Conservation (phyloP, 1,284 basidiomycete genomes). For the Caloboletus firmus region DNA sequence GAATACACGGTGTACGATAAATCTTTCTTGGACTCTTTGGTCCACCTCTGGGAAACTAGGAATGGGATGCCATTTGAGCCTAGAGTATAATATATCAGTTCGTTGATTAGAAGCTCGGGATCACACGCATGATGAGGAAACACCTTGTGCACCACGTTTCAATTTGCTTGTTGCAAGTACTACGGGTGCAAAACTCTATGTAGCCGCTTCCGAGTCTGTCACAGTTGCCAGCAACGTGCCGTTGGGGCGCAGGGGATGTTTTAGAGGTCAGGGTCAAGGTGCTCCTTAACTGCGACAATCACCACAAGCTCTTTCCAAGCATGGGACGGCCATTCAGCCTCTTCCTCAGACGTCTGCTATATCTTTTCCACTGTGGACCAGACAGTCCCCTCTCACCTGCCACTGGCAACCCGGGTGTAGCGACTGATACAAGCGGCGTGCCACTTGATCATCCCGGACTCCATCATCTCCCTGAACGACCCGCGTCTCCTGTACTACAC, state of each 20-base stretch:
- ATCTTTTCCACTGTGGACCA: background rate
- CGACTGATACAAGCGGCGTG: background rate
- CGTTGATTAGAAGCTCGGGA: too few relatives aligned
- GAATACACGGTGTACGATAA: background rate
- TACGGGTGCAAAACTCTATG: too few relatives aligned
- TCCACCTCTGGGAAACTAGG: too few relatives aligned
- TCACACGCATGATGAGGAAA: too few relatives aligned
- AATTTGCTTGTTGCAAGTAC: too few relatives aligned
- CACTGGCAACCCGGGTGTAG: background rate
- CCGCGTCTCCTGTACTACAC: background rate
- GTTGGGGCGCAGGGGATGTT: background rate
- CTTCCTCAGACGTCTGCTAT: background rate
- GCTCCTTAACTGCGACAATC: background rate
- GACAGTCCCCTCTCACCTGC: background rate
- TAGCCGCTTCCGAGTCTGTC: too few relatives aligned
- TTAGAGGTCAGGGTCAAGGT: background rate
- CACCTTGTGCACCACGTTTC: too few relatives aligned
- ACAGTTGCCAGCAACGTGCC: background rate
- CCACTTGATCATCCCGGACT: background rate
- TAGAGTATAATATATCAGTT: too few relatives aligned
- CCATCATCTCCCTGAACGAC: background rate
- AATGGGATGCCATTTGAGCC: too few relatives aligned
- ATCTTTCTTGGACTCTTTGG: too few relatives aligned
- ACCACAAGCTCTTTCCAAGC: background rate
- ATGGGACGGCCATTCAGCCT: background rate